Evolutionary conservation across 2,329 filamentous ascomycete species (phyloP).

Genomic region (Ophiostoma piceae): DNA sequence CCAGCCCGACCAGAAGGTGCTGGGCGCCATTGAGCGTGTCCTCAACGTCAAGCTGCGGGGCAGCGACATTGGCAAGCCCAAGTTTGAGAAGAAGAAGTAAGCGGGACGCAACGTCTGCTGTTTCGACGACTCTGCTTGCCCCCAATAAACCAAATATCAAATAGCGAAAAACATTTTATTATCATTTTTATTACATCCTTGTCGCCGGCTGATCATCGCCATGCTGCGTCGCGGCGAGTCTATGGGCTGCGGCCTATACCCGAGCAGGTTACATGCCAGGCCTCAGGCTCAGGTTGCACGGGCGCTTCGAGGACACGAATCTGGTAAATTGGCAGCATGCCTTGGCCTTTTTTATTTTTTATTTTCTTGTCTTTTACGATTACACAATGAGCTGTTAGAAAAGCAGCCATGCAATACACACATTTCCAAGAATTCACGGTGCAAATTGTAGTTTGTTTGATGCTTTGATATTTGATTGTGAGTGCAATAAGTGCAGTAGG

Average conservation of each 20-base stretch:
- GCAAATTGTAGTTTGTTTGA: not conserved
- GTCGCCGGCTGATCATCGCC: not conserved
- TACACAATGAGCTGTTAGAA: not conserved
- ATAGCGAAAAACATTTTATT: conserved; percentile 8
- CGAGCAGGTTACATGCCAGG: not conserved
- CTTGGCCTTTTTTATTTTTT: not conserved
- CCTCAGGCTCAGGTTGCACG: not conserved
- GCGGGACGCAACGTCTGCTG: not conserved
- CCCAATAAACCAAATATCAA: not conserved
- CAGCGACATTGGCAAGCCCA: conserved; percentile 68
- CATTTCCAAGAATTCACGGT: not conserved
- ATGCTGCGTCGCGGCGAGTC: not conserved
- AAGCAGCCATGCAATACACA: not conserved
- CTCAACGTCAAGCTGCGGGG: conserved; percentile 87
- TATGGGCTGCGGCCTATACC: not conserved
- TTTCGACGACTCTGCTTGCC: not conserved
- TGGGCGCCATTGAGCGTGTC: conserved; percentile 71
- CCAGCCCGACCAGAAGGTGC: conserved; percentile 75
- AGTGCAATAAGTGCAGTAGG: conserved; percentile 14
- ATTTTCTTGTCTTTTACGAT: not conserved
- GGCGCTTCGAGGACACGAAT: not conserved
- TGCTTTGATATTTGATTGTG: not conserved
- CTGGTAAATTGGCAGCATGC: not conserved
- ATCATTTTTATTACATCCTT: not conserved
- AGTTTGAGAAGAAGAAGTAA: conserved; percentile 52